Conservation (phyloP, 768 basidiomycete species). For the Chalciporus sphaerocephalus region DNA sequence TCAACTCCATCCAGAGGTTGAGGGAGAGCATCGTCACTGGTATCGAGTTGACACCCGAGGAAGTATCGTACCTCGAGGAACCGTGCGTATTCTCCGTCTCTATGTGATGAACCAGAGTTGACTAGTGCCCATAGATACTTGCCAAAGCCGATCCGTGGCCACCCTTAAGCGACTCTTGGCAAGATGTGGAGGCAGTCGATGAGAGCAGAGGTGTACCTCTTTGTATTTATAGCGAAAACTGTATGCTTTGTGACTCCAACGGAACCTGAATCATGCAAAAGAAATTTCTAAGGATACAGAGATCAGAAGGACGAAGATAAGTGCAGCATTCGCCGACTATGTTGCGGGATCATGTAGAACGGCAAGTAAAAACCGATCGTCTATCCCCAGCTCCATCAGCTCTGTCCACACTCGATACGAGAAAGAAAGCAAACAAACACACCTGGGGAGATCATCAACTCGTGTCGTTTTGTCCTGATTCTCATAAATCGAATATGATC, state of each 20-base stretch:
- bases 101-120: neutral
- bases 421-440: slow-evolving; percentile 22
- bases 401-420: neutral
- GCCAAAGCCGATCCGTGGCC: slow-evolving; percentile 18
- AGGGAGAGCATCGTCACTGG: slow-evolving; percentile 27
- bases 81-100: slow-evolving; percentile 16
- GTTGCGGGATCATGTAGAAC: slow-evolving; percentile 75
- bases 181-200: neutral
- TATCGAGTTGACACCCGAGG: slow-evolving; percentile 26
- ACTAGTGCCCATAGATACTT: slow-evolving; percentile 12
- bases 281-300: slow-evolving; percentile 13
- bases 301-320: neutral
- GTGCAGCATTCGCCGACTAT: slow-evolving; percentile 14
- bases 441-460: slow-evolving; percentile 95
- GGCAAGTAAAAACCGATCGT: slow-evolving; percentile 75
- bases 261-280: slow-evolving; percentile 9
- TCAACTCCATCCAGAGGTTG: slow-evolving; percentile 31
- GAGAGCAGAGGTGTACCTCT: slow-evolving; percentile 2
- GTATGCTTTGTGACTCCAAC: neutral
- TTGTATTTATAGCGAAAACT: slow-evolving; percentile 1
- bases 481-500: slow-evolving; percentile 86
- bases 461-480: slow-evolving; percentile 87
- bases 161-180: slow-evolving; percentile 3
- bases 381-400: slow-evolving; percentile 34
- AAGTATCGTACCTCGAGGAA: slow-evolving; percentile 30